Base-by-base conservation (phyloP, 768 basidiomycete genomes). In the Gloeostereum incarnatum region DNA sequence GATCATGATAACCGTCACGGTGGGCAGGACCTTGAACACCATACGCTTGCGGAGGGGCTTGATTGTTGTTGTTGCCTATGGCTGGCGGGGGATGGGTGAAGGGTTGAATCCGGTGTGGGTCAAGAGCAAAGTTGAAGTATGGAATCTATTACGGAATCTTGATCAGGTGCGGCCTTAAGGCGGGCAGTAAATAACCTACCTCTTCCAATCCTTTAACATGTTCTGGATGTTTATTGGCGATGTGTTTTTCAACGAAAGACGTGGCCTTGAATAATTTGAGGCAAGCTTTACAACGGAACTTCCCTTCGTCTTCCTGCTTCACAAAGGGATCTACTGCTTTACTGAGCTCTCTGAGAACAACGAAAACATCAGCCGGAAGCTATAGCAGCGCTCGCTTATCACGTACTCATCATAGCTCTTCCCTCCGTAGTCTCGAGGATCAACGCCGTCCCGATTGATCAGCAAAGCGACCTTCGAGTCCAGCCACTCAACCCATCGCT, bases 241-340 rank as follows among this genome's bases (percentile, higher is more conserved):
- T 81, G 56, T 99, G 96, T 68, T 98, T 98, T 63, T 94, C 90
- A 34, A 98, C 87, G 61, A 97, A 99, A 18, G 92, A 79, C 23
- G 87, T 84, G 3, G 92, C 96, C 58, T 93, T 93, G 80, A 99
- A 99, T 16, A 98, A 70, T 65, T 99, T 99, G 61, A 81, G 82
- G 60, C 96, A 99, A 20, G 81, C 81, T 66, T 89, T 94, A 66
- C 96, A 99, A 46, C 96, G 73, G 65, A 87, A 98, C 56, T 96
- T 98, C 51, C 83, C 88, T 60, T 94, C 90, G 48, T 97, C 94
- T 60, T 98, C 94, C 56, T 91, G 86, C 61, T 93, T 93, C 57
- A 98, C 75, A 56, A 71, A 72, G 2, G 80, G 80, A 40, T 85
- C 84, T 17, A 82, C 78, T 9, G 81, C 71, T 51, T 81, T 88